phyloP scores from a whole-genome alignment of 768 basidiomycete species.

The Calvatia gigantea region DNA sequence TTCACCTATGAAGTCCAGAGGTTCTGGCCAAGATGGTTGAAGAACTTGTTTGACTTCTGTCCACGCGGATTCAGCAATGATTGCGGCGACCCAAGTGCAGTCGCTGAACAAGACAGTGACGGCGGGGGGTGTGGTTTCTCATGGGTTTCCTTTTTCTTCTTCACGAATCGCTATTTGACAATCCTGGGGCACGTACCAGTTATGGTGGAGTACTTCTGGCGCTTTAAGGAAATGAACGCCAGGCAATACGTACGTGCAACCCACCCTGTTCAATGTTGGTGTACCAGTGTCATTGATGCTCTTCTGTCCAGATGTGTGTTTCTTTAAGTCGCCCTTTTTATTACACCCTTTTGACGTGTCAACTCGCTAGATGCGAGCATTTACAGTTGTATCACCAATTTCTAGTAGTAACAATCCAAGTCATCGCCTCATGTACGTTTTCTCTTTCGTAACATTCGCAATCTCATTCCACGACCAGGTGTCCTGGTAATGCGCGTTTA shows the following conservation, averaged over 20 bases:
- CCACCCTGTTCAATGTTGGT: not conserved
- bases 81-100: not conserved
- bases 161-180: conserved; percentile 39
- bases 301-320: not conserved
- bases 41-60: not conserved
- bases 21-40: conserved; percentile 1
- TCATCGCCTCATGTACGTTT: conserved; percentile 33
- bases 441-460: not conserved
- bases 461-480: conserved; percentile 19
- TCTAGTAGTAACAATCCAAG: conserved; percentile 31
- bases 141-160: conserved; percentile 36
- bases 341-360: not conserved
- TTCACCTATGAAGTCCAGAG: conserved; percentile 4
- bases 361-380: conserved; percentile 19
- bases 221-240: conserved; percentile 15
- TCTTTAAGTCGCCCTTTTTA: not conserved
- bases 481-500: conserved; percentile 37
- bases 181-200: conserved; percentile 36
- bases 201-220: conserved; percentile 30
- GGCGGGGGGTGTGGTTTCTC: conserved; percentile 17
- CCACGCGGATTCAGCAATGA: not conserved
- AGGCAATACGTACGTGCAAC: conserved; percentile 21
- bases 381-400: conserved; percentile 27
- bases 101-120: not conserved
- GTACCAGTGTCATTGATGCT: not conserved